These are phyloP conservation scores for Monilinia fructicola DNA, from an alignment of 2,329 filamentous ascomycete genomes.

Conservation along the genomic window DNA sequence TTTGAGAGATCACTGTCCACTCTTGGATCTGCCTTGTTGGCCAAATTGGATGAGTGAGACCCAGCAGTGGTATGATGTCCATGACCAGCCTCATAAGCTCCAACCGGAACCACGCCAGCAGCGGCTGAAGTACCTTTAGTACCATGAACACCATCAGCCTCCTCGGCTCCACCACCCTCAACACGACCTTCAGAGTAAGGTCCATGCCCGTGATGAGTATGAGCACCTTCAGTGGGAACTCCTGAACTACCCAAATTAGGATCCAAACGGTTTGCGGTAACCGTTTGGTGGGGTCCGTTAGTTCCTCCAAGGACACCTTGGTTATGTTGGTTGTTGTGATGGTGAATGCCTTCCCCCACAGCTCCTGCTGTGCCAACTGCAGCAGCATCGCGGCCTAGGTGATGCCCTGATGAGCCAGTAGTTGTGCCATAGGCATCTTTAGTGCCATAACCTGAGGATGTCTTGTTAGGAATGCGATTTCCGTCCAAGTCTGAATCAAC, in stretches of 20 bases:
- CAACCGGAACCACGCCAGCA: constrained; percentile 17
- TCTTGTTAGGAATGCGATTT: constrained; percentile 24
- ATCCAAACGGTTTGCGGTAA: constrained; percentile 37
- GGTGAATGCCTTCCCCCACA: constrained; percentile 26
- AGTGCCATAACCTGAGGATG: constrained; percentile 7
- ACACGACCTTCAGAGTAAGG: constrained; percentile 24
- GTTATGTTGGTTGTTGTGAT: constrained; percentile 26
- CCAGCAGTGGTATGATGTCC: constrained; percentile 38
- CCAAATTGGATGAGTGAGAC: constrained; percentile 41
- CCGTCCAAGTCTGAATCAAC: constrained; percentile 34
- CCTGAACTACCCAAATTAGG: constrained; percentile 29
- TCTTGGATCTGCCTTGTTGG: constrained; percentile 45
- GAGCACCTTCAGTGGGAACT: constrained; percentile 27
- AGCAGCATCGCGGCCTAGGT: constrained; percentile 27
- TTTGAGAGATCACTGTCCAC: constrained; percentile 37
- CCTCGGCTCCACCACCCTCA: constrained; percentile 36
- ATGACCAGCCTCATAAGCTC: constrained; percentile 26
- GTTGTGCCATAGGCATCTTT: constrained; percentile 12
- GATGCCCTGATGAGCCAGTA: constrained; percentile 10
- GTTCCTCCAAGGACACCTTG: background rate
- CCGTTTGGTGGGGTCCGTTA: constrained; percentile 32
- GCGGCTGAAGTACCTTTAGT: constrained; percentile 26
- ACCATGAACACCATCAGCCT: constrained; percentile 32
- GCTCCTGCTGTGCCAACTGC: constrained; percentile 25
- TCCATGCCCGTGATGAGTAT: constrained; percentile 19